Conservation (phyloP, 257 asterid species). For the Dorcoceras hygrometricum region DNA sequence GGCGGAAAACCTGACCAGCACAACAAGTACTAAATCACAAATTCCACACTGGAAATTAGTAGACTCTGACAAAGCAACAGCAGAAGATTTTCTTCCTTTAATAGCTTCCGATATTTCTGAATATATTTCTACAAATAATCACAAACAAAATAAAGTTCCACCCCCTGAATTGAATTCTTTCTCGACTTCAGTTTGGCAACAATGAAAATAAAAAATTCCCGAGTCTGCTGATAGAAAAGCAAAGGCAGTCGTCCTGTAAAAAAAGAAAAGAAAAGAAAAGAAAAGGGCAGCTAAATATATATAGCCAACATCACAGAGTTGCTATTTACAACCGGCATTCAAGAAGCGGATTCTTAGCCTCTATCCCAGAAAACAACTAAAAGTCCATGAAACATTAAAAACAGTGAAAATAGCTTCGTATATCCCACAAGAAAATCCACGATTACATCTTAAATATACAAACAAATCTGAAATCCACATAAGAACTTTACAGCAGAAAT, state of each 20-base stretch:
- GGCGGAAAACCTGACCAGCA: not conserved
- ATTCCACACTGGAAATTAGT: not conserved
- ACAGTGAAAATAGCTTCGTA: not conserved
- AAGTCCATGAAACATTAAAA: not conserved
- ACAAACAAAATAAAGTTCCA: not conserved
- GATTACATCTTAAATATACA: not conserved
- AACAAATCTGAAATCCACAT: not conserved
- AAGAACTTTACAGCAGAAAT: conserved; percentile 5
- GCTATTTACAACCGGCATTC: too few relatives aligned
- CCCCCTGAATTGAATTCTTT: not conserved
- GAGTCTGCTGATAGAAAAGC: not conserved
- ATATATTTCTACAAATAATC: too few relatives aligned
- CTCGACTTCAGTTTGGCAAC: not conserved
- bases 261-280: too few relatives aligned
- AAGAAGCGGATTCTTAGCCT: too few relatives aligned
- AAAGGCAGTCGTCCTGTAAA: too few relatives aligned
- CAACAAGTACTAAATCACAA: not conserved
- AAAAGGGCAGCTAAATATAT: too few relatives aligned
- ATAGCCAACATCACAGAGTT: too few relatives aligned
- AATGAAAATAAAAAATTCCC: not conserved
- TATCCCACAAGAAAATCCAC: not conserved
- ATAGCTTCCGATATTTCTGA: too few relatives aligned
- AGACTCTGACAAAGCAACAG: not conserved
- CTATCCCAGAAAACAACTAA: not conserved
- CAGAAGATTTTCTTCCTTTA: too few relatives aligned